Conservation (phyloP, 129 eudicot genomes). For the Helianthus tuberosus region DNA sequence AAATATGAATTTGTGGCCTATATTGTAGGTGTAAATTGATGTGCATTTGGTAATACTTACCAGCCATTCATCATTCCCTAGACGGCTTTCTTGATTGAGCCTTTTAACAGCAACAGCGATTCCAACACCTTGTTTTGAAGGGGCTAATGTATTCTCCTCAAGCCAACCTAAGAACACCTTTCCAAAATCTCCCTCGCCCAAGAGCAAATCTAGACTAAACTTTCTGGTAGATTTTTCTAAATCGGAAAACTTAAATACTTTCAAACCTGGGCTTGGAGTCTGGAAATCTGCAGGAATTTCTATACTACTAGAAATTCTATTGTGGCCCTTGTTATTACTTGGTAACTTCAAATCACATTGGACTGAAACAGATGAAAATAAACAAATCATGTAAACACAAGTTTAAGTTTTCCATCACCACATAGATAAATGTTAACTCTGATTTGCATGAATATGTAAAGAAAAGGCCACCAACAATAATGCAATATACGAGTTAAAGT, state of each 20-base stretch:
- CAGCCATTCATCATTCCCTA: constrained; percentile 19
- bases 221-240: constrained; percentile 27
- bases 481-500: not conserved
- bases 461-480: not conserved
- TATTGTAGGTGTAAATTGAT: too few species aligned
- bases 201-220: constrained; percentile 28
- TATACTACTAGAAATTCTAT: too few species aligned
- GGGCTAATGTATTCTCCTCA: constrained; percentile 20
- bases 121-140: constrained; percentile 35
- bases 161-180: constrained; percentile 37
- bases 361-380: not conserved
- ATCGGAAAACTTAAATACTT: constrained; percentile 25
- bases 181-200: constrained; percentile 34
- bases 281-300: not conserved
- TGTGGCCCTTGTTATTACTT: not conserved
- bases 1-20: too few species aligned
- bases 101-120: constrained; percentile 42
- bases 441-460: too few species aligned
- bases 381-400: not conserved
- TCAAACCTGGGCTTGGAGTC: constrained; percentile 15
- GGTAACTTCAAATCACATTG: not conserved
- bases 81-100: not conserved
- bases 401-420: not conserved
- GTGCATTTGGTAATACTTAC: constrained; percentile 30
- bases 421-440: too few species aligned